Base-by-base conservation (phyloP, 306 rosid species). In the Trifolium repens region DNA sequence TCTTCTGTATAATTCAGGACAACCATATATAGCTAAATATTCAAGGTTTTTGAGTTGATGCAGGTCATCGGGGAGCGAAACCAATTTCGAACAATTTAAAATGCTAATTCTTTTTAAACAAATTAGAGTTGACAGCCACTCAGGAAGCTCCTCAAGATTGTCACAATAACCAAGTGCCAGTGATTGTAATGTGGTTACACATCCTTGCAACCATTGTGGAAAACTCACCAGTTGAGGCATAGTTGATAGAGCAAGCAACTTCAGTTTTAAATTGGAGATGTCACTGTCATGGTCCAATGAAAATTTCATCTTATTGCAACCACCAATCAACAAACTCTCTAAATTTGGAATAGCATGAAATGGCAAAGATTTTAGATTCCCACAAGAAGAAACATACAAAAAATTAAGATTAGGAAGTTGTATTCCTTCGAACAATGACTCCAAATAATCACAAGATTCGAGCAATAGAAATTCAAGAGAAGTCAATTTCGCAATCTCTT, bases 401-500 rank as follows among this genome's bases (percentile, higher is more conserved):
- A 0, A 3, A 9, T 34, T 70, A 9, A 70, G 74, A 70, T 5
- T 70, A 10, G 63, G 63, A 53, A 70, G 49, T 52, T 30, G 4
- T 50, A 52, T 22, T 26, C 22, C 61, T 50, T 52, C 74, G 11
- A 70, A 34, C 17, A 34, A n/a, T n/a, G n/a, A n/a, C n/a, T n/a
- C n/a, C n/a, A n/a, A n/a, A n/a, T n/a, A n/a, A n/a, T n/a, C n/a
- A n/a, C n/a, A n/a, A n/a, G n/a, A n/a, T n/a, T n/a, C n/a, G n/a
- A n/a, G n/a, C n/a, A n/a, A n/a, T n/a, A n/a, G n/a, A n/a, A n/a
- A 70, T 34, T 70, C 63, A 5, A 70, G 34, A 10, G 74, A 70
- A 50, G 63, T 70, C 63, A 70, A 35, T 35, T 70, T 70, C 34
- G 12, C 46, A 32, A 70, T 70, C 12, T 70, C 74, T 34, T 70